Percentiles rank a stretch among this genome's conserved stretches.
phyloP scores from a whole-genome alignment of 345 rosid species.

The Citrus australasica region DNA sequence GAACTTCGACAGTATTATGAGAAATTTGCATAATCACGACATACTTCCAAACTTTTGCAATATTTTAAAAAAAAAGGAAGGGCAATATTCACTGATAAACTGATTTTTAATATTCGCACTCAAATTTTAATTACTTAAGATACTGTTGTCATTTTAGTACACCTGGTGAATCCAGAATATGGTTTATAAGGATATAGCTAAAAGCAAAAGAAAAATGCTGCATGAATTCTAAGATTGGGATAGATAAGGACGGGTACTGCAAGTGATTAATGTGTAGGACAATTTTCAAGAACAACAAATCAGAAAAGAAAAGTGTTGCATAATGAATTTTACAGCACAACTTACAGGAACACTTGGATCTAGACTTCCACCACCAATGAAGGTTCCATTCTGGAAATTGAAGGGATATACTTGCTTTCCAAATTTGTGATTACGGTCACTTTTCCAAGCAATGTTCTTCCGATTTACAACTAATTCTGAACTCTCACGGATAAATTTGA shows the following conservation, averaged over 20 bases:
- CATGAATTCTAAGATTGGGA: not conserved
- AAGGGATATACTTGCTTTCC: conserved; percentile 73
- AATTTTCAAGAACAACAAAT: not conserved
- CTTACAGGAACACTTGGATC: conserved; percentile 65
- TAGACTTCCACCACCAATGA: conserved; percentile 70
- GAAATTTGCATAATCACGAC: not conserved
- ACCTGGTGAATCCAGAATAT: not conserved
- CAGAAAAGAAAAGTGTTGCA: not conserved
- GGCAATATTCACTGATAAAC: not conserved
- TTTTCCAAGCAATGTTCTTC: conserved; percentile 73
- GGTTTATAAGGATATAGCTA: not conserved
- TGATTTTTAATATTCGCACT: not conserved
- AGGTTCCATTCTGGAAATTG: conserved; percentile 75
- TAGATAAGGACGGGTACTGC: not conserved
- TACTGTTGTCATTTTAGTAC: not conserved
- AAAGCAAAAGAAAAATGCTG: not conserved
- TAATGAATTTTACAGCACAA: not conserved
- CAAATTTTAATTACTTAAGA: not conserved
- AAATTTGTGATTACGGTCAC: conserved; percentile 78
- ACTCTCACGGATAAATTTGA: conserved; percentile 43
- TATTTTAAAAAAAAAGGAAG: not conserved
- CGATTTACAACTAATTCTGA: conserved; percentile 43
- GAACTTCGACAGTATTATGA: not conserved
- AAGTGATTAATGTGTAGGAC: not conserved
- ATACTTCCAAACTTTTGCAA: not conserved